These are phyloP conservation scores for Magnaporthiopsis incrustans DNA, from an alignment of 2,329 filamentous ascomycete genomes.

Conservation along the genomic window DNA sequence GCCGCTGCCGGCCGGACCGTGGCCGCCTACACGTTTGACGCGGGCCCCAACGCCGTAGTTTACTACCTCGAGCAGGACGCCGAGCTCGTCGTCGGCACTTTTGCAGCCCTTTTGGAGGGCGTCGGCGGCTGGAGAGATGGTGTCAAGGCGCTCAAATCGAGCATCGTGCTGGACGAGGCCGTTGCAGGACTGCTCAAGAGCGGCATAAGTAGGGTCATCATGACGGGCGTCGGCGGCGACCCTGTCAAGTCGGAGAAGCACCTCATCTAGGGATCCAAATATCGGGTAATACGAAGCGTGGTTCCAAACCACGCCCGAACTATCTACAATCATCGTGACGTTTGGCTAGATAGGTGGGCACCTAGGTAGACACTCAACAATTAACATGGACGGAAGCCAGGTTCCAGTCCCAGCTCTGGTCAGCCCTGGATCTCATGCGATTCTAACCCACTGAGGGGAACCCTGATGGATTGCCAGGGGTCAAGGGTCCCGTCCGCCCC, in stretches of 20 bases:
- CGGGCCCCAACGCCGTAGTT: constrained; percentile 91
- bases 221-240: constrained; percentile 86
- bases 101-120: constrained; percentile 57
- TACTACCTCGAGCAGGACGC: constrained; percentile 85
- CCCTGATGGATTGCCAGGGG: neutral
- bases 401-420: no score
- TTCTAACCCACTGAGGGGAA: neutral
- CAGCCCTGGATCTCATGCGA: no score
- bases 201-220: constrained; percentile 81
- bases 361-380: no score
- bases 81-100: constrained; percentile 64
- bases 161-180: constrained; percentile 54
- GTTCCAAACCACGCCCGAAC: neutral
- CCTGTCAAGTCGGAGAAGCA: constrained; percentile 73
- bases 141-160: constrained; percentile 29
- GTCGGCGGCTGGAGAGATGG: constrained; percentile 66
- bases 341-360: no score
- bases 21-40: constrained; percentile 95
- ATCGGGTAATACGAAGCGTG: neutral
- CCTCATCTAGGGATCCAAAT: constrained; percentile 44
- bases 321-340: no score
- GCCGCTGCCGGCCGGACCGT: constrained; percentile 67
- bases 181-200: constrained; percentile 60
- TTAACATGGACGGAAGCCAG: no score
- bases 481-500: neutral